Base-by-base conservation (phyloP, 768 basidiomycete genomes). In the Leccinum barrowsii region DNA sequence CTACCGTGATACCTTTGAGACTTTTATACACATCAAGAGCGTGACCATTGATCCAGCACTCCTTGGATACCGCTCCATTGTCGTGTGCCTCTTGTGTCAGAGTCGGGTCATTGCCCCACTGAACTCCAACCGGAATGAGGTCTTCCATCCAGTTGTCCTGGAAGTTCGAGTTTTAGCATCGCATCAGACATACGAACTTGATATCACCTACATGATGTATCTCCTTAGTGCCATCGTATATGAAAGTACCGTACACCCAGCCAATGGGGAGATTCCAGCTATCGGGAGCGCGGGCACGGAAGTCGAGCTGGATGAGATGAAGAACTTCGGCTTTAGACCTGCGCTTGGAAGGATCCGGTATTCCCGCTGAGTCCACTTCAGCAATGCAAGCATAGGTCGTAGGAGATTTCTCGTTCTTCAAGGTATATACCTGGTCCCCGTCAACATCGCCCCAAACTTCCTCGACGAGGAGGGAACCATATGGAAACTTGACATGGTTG, bases 21-120 rank as follows among this genome's bases (percentile, higher is more conserved):
- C 49, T 51, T 8, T n/a, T 40, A 13, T 28, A 5, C 6, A 56
- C 15, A 7, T 52, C 48, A 21, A 56, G 35, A 37, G 49, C 49
- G 1, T 28, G 13, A 10, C 15, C 21, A 7, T 56, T 40, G 10
- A 51, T 15, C 55, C 49, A 57, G 13, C 40, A 44, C 7, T 28
- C 56, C 21, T 53, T 32, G 26, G 56, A 57, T 3, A 26, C 3
- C 3, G 19, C 26, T 21, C 52, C 52, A 1, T 32, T 7, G 8
- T 54, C n/a, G 8, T 54, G 24, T 19, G 11, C n/a, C 5, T 19
- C 6, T 26, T 58, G 52, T 19, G 24, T 34, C 32, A 55, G 24
- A 19, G 2, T 35, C 19, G 22, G 42, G 30, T 58, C 52, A 21
- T 58, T 58, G 2, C 57, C 57, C 57, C 52, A 57, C 32, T 57